Percentiles rank a stretch among this genome's conserved stretches.
phyloP scores from a whole-genome alignment of 1,139 yeast genomes.

The Eremothecium coryli region DNA sequence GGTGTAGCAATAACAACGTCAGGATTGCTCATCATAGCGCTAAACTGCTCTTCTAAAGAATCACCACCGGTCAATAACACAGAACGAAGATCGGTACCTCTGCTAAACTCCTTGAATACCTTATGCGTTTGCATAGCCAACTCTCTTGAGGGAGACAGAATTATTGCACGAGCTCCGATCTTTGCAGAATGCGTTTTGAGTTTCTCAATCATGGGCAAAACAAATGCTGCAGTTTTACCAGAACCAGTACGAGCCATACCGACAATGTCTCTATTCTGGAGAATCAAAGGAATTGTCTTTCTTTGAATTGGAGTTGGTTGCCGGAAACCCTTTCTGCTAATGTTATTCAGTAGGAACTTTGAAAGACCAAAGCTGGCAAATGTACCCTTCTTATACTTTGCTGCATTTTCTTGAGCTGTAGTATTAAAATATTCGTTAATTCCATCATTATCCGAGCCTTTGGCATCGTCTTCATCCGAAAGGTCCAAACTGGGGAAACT shows the following conservation, averaged over 20 bases:
- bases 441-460: constrained; percentile 41
- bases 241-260: constrained; percentile 99
- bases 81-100: constrained; percentile 74
- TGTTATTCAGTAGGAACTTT: constrained; percentile 57
- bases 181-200: constrained; percentile 75
- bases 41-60: constrained; percentile 89
- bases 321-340: constrained; percentile 76
- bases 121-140: constrained; percentile 86
- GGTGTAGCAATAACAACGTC: constrained; percentile 96
- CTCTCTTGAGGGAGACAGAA: constrained; percentile 80
- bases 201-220: constrained; percentile 84
- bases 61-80: constrained; percentile 93
- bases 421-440: constrained; percentile 37
- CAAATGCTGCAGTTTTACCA: constrained; percentile 97
- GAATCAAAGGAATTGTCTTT: constrained; percentile 81
- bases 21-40: constrained; percentile 87
- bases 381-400: constrained; percentile 69
- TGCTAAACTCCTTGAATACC: constrained; percentile 80
- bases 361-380: constrained; percentile 89
- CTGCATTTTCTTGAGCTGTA: constrained; percentile 40
- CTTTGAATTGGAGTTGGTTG: constrained; percentile 98
- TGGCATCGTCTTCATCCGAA: constrained; percentile 48
- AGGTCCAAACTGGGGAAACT: constrained; percentile 59
- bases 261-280: constrained; percentile 87
- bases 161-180: constrained; percentile 82